Evolutionary conservation across 2,329 filamentous ascomycete species (phyloP), one percentile per base, ranked within the genome.

Genomic region (Chrysoporthe puriensis): DNA sequence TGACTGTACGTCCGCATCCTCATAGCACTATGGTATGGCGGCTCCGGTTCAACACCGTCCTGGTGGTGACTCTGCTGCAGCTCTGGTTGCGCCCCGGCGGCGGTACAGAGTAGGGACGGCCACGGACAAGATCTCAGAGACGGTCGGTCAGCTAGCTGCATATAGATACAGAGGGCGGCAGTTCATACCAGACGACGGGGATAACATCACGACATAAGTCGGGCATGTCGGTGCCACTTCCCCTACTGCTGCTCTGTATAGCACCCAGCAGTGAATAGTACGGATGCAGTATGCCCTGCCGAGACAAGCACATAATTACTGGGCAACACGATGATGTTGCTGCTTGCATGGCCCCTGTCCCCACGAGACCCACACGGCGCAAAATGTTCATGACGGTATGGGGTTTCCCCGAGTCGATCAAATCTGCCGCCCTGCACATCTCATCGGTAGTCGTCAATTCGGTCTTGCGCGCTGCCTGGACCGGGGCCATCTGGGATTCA

Each of bases 321-420:
- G 26, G 26, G 26, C 26, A 26, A 26, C 26, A 26, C 26, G 26
- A 26, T 26, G 26, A 26, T 26, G 36, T 6, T 40, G 36, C 36
- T 40, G 9, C 36, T 40, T 40, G 36, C 26, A 32, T 54, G n/a
- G 26, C 11, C 26, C 50, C 13, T 2, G 16, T 32, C 21, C 50
- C 26, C 16, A 34, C 50, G 11, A 54, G 50, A 54, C 50, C 50
- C 50, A 54, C 50, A 7, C 4, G 26, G 26, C 26, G 11, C 26
- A 13, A 52, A 54, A 32, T 16, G 13, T 54, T 54, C 50, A 54
- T 16, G 50, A 54, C 50, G 50, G 50, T 54, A 54, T 21, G 50
- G 32, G 21, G 50, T 54, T 54, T 32, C 26, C 32, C 50, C 50
- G 50, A 4, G 50, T 54, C 26, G 26, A 32, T 6, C 13, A 14